Conservation (phyloP, 2,329 filamentous ascomycete genomes). For the Xylaria sp. region DNA sequence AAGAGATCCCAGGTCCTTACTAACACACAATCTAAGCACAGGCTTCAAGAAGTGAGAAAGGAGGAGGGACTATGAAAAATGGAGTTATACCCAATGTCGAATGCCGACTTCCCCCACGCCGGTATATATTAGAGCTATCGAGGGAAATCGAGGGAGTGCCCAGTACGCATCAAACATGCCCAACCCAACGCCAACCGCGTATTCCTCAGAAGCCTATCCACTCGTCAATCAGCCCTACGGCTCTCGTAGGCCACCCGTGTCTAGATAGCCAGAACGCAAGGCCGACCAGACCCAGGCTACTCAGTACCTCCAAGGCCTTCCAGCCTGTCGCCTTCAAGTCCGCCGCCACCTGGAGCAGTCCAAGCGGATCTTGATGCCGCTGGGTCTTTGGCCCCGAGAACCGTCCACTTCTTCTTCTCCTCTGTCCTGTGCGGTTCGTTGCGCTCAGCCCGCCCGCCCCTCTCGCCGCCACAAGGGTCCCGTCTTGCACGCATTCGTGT, state of each 20-base stretch:
- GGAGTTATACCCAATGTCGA: no score
- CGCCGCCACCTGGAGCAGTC: conserved; percentile 72
- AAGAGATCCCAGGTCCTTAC: no score
- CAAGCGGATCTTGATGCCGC: conserved; percentile 74
- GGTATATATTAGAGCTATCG: not conserved
- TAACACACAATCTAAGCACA: no score
- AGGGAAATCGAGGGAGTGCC: not conserved
- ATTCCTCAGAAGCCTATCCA: conserved; percentile 40
- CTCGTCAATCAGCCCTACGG: conserved; percentile 36
- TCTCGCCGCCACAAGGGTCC: conserved; percentile 61
- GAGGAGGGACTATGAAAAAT: no score
- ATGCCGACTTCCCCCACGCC: no score
- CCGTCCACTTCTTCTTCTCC: conserved; percentile 23
- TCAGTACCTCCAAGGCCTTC: conserved; percentile 73
- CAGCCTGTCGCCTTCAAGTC: conserved; percentile 69
- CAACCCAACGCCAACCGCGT: no score
- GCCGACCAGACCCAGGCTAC: conserved; percentile 75
- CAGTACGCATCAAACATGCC: not conserved
- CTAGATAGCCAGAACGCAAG: conserved; percentile 66
- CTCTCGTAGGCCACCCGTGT: conserved; percentile 46
- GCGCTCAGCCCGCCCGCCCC: conserved; percentile 35
- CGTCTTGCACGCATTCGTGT: conserved; percentile 70
- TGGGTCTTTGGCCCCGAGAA: conserved; percentile 29
- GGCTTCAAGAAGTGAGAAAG: no score
- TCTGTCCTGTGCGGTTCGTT: conserved; percentile 35